phyloP scores from a whole-genome alignment of 1,139 yeast genomes.

The Blastobotrys ciferrii region DNA sequence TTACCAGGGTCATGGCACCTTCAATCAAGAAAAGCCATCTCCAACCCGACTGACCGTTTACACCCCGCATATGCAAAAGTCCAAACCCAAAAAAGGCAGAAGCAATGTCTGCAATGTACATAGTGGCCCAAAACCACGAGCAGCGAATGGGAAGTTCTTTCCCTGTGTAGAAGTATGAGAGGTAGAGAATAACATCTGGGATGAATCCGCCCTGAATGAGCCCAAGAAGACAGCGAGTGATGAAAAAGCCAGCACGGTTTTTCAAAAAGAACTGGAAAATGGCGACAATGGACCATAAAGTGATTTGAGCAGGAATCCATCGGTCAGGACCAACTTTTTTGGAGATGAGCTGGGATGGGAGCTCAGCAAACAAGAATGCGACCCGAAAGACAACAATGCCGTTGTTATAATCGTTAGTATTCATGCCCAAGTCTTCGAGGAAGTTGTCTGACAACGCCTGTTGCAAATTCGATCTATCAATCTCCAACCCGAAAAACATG shows the following conservation, averaged over 20 bases:
- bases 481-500: constrained; percentile 50
- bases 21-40: constrained; percentile 59
- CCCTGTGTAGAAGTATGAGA: constrained; percentile 51
- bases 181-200: constrained; percentile 50
- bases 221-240: constrained; percentile 48
- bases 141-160: constrained; percentile 48
- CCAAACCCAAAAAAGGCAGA: constrained; percentile 47
- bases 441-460: constrained; percentile 52
- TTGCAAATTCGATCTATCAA: constrained; percentile 49
- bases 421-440: constrained; percentile 43
- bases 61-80: constrained; percentile 48
- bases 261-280: constrained; percentile 44
- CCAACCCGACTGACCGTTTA: constrained; percentile 49
- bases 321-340: constrained; percentile 52
- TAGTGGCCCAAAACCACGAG: constrained; percentile 43
- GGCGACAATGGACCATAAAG: constrained; percentile 50
- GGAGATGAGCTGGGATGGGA: constrained; percentile 53
- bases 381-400: constrained; percentile 48
- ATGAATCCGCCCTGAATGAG: constrained; percentile 52
- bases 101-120: constrained; percentile 26
- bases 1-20: constrained; percentile 49
- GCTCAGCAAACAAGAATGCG: constrained; percentile 47
- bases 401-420: constrained; percentile 48
- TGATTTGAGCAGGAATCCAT: constrained; percentile 52
- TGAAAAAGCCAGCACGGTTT: constrained; percentile 39